These are phyloP conservation scores for Malbranchea zuffiana DNA, from an alignment of 2,329 filamentous ascomycete species.

Conservation along the genomic window DNA sequence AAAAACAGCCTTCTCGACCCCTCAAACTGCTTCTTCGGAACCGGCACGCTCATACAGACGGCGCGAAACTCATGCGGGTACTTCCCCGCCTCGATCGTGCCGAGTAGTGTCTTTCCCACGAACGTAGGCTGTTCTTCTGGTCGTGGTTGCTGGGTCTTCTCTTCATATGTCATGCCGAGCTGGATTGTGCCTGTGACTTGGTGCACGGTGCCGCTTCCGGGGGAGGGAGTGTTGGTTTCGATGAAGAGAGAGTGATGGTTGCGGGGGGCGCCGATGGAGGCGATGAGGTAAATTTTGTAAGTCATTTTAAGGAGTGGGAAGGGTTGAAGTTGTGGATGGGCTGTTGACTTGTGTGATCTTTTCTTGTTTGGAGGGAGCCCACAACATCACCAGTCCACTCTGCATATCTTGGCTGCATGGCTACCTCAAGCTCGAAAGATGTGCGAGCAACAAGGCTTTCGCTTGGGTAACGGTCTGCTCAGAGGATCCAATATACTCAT, in stretches of 20 bases:
- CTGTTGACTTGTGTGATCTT: too few relatives aligned
- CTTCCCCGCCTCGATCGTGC: neutral
- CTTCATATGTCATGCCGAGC: constrained; percentile 19
- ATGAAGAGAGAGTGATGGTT: constrained; percentile 25
- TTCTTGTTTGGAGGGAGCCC: too few relatives aligned
- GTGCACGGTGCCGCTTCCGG: constrained; percentile 17
- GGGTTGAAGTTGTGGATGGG: too few relatives aligned
- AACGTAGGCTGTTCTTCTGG: constrained; percentile 8
- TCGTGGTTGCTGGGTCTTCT: constrained; percentile 13
- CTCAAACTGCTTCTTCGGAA: constrained; percentile 25
- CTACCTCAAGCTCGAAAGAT: too few relatives aligned
- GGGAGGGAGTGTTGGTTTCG: constrained; percentile 15
- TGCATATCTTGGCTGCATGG: too few relatives aligned
- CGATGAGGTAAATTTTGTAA: constrained; percentile 17
- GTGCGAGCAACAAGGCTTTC: too few relatives aligned
- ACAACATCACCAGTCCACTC: too few relatives aligned
- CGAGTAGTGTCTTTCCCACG: constrained; percentile 2
- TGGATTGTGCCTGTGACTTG: constrained; percentile 26
- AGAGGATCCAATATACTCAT: too few relatives aligned
- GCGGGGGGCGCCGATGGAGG: constrained; percentile 16
- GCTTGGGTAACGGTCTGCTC: too few relatives aligned
- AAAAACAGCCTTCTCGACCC: constrained; percentile 21
- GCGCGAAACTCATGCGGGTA: constrained; percentile 9
- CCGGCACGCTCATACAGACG: constrained; percentile 17
- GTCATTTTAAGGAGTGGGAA: constrained; percentile 12